These are phyloP conservation scores for Yarrowia bubula DNA, from an alignment of 805 yeast species.

Conservation along the genomic window DNA sequence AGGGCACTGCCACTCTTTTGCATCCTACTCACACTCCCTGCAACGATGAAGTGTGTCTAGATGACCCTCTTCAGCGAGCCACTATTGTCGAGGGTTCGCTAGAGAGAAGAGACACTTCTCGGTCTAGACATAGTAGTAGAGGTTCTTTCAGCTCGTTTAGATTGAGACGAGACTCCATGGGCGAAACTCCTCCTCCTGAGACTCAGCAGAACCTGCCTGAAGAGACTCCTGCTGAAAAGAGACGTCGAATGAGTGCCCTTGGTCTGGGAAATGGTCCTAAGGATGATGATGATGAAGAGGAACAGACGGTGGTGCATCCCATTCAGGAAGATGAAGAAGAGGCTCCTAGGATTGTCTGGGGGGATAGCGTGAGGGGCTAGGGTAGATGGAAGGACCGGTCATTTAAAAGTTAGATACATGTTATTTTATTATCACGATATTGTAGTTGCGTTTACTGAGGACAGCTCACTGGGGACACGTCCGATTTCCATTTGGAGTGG, in stretches of 20 bases:
- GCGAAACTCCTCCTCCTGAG: background rate
- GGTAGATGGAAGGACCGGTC: background rate
- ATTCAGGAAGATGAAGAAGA: conserved; percentile 29
- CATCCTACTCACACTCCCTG: conserved; percentile 21
- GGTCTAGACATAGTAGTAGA: conserved; percentile 10
- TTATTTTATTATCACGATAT: too few relatives aligned
- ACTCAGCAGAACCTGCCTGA: background rate
- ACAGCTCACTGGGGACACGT: too few relatives aligned
- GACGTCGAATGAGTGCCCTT: conserved; percentile 24
- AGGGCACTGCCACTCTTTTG: background rate
- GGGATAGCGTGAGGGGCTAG: background rate
- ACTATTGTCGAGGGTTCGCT: conserved; percentile 13
- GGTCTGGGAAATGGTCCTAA: conserved; percentile 3
- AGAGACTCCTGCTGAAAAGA: conserved; percentile 24
- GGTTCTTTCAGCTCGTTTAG: conserved; percentile 7
- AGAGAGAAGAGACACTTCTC: background rate
- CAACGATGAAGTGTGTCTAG: conserved; percentile 14
- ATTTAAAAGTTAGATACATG: background rate
- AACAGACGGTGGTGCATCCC: conserved; percentile 23
- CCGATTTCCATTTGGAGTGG: too few relatives aligned
- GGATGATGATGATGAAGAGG: conserved; percentile 8
- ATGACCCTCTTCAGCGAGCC: conserved; percentile 17
- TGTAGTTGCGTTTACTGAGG: too few relatives aligned
- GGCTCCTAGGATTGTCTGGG: conserved; percentile 4
- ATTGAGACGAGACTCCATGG: background rate